Evolutionary conservation across 495 filamentous ascomycete species (phyloP).

Genomic region (Penicillium atrosanguineum): DNA sequence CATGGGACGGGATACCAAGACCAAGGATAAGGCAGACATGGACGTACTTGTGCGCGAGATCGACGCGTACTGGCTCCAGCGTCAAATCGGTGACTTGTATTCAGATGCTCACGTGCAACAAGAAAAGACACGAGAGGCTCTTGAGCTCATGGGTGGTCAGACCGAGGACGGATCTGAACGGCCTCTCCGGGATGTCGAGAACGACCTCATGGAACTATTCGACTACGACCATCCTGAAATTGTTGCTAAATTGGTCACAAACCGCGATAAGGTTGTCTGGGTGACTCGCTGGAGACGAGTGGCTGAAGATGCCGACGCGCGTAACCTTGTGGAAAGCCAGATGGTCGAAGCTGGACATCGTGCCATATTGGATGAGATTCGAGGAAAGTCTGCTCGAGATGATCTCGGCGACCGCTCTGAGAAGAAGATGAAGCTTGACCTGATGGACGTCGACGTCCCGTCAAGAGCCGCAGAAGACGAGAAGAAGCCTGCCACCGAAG

Average conservation of each 20-base stretch:
- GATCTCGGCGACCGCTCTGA: conserved; percentile 52
- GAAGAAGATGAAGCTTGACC: conserved; percentile 79
- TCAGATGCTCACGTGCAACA: conserved; percentile 87
- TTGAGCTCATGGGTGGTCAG: conserved; percentile 74
- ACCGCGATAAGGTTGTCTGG: conserved; percentile 91
- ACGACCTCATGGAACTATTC: conserved; percentile 96
- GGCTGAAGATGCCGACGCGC: conserved; percentile 74
- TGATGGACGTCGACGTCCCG: conserved; percentile 89
- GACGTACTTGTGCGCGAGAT: conserved; percentile 79
- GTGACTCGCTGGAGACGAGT: conserved; percentile 84
- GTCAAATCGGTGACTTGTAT: conserved; percentile 85
- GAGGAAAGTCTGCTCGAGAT: conserved; percentile 58
- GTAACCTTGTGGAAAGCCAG: conserved; percentile 76
- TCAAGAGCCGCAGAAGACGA: conserved; percentile 51
- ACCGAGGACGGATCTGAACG: conserved; percentile 79
- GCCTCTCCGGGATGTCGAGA: conserved; percentile 88
- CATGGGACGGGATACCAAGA: conserved; percentile 35
- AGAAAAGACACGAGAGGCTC: conserved; percentile 76
- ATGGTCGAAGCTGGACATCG: conserved; percentile 87
- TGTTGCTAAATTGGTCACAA: conserved; percentile 87
- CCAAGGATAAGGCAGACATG: conserved; percentile 51
- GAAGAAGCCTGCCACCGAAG: conserved; percentile 52
- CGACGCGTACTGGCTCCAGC: conserved; percentile 95
- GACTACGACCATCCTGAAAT: conserved; percentile 95
- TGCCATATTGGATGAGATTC: conserved; percentile 81